phyloP scores from a whole-genome alignment of 495 filamentous ascomycete genomes.

The Aspergillus bertholletiae region DNA sequence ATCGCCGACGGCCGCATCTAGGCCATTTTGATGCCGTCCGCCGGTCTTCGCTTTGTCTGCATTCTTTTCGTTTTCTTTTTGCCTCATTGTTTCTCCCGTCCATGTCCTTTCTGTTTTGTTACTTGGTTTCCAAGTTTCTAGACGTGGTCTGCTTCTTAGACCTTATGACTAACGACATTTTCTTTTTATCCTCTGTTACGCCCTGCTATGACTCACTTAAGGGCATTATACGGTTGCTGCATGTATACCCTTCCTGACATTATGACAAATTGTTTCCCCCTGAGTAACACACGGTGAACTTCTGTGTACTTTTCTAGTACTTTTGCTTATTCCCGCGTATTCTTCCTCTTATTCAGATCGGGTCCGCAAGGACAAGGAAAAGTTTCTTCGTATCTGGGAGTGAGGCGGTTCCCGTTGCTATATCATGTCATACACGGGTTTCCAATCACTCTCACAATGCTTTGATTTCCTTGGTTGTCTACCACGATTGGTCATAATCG shows the following conservation, averaged over 20 bases:
- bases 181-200: slow-evolving; percentile 1
- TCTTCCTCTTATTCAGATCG: slow-evolving; percentile 11
- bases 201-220: neutral
- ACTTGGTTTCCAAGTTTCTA: neutral
- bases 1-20: slow-evolving; percentile 23
- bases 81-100: neutral
- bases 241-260: slow-evolving; percentile 17
- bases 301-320: neutral
- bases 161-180: slow-evolving; percentile 11
- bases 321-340: slow-evolving; percentile 3
- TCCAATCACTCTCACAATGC: neutral
- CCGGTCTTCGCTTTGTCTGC: neutral
- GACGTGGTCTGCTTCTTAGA: neutral
- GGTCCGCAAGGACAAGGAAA: slow-evolving; percentile 14
- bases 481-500: neutral
- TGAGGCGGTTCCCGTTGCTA: neutral
- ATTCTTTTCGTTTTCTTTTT: slow-evolving; percentile 1
- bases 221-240: slow-evolving; percentile 1
- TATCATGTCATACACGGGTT: neutral
- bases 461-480: neutral
- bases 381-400: neutral
- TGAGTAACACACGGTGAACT: neutral
- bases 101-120: neutral
- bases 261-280: neutral
- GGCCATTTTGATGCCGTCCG: slow-evolving; percentile 1